A percentile compares a stretch with the other conserved stretches of the same genome.
These are phyloP conservation scores for Penicillium flavigenum DNA, from an alignment of 495 filamentous ascomycete species.

Conservation along the genomic window DNA sequence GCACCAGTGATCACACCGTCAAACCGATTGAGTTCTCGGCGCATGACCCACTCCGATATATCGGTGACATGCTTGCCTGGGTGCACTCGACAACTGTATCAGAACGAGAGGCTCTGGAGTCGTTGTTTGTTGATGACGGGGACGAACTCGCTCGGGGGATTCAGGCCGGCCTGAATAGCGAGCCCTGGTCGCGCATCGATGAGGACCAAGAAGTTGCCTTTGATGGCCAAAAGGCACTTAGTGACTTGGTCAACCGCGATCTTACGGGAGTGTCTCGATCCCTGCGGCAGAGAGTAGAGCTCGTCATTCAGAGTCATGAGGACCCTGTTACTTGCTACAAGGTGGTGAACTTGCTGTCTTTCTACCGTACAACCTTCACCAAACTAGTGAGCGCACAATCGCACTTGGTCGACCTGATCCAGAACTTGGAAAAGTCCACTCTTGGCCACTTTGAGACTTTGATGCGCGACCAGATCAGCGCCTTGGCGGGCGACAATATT, in stretches of 20 bases:
- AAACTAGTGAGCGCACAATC: conserved; percentile 72
- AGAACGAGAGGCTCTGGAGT: conserved; percentile 88
- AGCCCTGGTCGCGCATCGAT: conserved; percentile 71
- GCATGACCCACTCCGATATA: conserved; percentile 88
- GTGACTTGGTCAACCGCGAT: conserved; percentile 84
- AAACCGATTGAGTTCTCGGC: conserved; percentile 95
- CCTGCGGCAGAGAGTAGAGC: conserved; percentile 79
- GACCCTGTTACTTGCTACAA: conserved; percentile 86
- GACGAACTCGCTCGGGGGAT: conserved; percentile 86
- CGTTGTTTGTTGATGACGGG: conserved; percentile 87
- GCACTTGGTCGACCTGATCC: conserved; percentile 66
- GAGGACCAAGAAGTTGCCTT: conserved; percentile 66
- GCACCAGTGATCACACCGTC: conserved; percentile 47
- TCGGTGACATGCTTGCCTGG: conserved; percentile 98
- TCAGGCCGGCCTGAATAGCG: conserved; percentile 78
- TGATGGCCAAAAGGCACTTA: conserved; percentile 79
- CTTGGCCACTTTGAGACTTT: conserved; percentile 77
- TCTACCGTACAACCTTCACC: conserved; percentile 83
- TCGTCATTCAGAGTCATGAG: conserved; percentile 89
- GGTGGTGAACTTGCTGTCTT: conserved; percentile 80
- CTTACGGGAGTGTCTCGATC: conserved; percentile 74
- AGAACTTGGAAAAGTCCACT: conserved; percentile 69
- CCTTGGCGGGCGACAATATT: conserved; percentile 67
- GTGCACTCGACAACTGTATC: conserved; percentile 90
- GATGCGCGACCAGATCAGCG: conserved; percentile 73